These are phyloP conservation scores for Colletotrichum tropicicola DNA, from an alignment of 2,329 filamentous ascomycete genomes.

Conservation along the genomic window DNA sequence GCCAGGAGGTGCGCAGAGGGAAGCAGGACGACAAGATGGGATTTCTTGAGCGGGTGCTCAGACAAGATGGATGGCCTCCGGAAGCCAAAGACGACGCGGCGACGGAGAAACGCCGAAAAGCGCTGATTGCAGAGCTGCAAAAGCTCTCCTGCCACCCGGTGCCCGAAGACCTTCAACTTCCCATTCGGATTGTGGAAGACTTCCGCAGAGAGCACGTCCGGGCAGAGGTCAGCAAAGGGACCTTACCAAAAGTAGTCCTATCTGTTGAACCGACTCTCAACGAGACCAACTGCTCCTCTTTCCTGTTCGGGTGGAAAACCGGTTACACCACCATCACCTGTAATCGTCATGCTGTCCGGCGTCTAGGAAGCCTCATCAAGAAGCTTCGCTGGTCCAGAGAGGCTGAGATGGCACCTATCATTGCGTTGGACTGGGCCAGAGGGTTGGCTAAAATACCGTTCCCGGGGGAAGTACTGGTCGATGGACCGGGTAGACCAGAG, in stretches of 20 bases:
- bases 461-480: constrained; percentile 9
- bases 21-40: constrained; percentile 20
- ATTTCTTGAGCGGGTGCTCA: neutral
- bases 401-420: constrained; percentile 4
- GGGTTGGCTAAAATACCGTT: constrained; percentile 21
- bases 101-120: neutral
- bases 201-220: constrained; percentile 33
- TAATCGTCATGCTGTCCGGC: constrained; percentile 35
- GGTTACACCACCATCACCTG: constrained; percentile 46
- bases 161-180: constrained; percentile 43
- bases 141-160: constrained; percentile 42
- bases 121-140: constrained; percentile 40
- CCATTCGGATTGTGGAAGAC: constrained; percentile 38
- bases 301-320: constrained; percentile 48
- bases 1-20: neutral
- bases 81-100: neutral
- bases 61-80: neutral
- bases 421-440: constrained; percentile 22
- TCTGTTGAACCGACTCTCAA: constrained; percentile 43
- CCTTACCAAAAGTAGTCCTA: constrained; percentile 38
- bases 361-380: constrained; percentile 7
- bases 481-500: neutral
- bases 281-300: constrained; percentile 47
- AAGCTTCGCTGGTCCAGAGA: constrained; percentile 23
- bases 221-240: constrained; percentile 27